A percentile compares a stretch with the other conserved stretches of the same genome.
Conservation (phyloP, 2,329 filamentous ascomycete species). For the Juglanconis juglandina region DNA sequence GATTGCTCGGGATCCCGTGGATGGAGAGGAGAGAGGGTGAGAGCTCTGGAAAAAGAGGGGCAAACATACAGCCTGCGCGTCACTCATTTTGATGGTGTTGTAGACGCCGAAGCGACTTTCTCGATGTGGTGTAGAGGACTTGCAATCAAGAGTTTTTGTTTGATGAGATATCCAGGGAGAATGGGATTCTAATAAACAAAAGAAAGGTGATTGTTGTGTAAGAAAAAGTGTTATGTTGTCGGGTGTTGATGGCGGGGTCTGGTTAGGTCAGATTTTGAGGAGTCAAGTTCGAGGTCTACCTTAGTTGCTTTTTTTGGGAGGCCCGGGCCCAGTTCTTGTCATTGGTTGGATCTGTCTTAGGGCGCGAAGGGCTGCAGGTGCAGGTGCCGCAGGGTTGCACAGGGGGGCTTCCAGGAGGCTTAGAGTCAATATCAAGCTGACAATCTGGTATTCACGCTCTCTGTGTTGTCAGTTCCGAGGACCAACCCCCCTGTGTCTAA, state of each 20-base stretch:
- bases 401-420: too few species aligned
- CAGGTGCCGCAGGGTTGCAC: too few species aligned
- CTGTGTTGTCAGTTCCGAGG: too few species aligned
- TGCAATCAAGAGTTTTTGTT: slow-evolving; percentile 6
- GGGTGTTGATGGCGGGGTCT: slow-evolving; percentile 14
- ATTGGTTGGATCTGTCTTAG: background rate
- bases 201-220: background rate
- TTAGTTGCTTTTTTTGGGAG: too few species aligned
- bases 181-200: slow-evolving; percentile 7
- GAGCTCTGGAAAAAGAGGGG: background rate
- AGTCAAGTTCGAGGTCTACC: too few species aligned
- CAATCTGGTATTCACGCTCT: too few species aligned
- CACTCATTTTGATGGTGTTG: slow-evolving; percentile 68
- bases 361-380: too few species aligned
- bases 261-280: background rate
- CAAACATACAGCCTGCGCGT: slow-evolving; percentile 57
- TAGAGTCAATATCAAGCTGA: too few species aligned
- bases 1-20: background rate
- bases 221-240: background rate
- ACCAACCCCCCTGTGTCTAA: background rate
- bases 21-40: background rate
- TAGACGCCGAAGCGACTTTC: slow-evolving; percentile 18
- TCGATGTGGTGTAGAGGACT: slow-evolving; percentile 3
- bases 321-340: too few species aligned
- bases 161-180: background rate